These are phyloP conservation scores for Byssothecium circinans DNA, from an alignment of 2,329 filamentous ascomycete species.

Conservation along the genomic window DNA sequence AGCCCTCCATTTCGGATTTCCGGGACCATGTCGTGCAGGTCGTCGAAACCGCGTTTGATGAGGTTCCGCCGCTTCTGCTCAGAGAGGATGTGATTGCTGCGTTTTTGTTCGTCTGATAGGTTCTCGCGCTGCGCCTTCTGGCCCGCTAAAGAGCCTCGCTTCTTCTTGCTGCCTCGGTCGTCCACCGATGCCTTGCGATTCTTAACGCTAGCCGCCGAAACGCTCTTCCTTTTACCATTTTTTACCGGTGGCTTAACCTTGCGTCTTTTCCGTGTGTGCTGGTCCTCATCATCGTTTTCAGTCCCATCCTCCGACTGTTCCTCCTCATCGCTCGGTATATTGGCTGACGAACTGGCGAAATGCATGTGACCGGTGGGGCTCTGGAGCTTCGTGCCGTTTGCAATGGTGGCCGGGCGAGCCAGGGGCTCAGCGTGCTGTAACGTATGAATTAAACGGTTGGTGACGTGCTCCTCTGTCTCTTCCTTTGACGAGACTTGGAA, in stretches of 20 bases:
- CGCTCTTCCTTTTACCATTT: conserved; percentile 25
- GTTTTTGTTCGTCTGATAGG: conserved; percentile 76
- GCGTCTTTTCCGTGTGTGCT: conserved; percentile 25
- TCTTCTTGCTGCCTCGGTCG: conserved; percentile 29
- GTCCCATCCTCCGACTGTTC: conserved; percentile 25
- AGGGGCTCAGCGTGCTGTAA: conserved; percentile 23
- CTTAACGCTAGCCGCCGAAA: conserved; percentile 18
- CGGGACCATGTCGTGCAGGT: conserved; percentile 75
- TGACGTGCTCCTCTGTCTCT: conserved; percentile 27
- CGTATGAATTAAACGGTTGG: conserved; percentile 27
- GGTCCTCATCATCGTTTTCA: conserved; percentile 26
- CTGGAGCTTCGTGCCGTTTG: conserved; percentile 9
- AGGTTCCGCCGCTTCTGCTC: conserved; percentile 83
- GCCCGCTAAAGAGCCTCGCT: conserved; percentile 24
- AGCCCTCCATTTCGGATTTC: conserved; percentile 72
- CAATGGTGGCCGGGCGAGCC: conserved; percentile 7
- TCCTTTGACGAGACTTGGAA: conserved; percentile 26
- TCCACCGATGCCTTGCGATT: conserved; percentile 22
- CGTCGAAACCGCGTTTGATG: conserved; percentile 80
- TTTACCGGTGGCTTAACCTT: conserved; percentile 19
- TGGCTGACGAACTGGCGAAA: conserved; percentile 3
- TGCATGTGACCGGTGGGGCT: conserved; percentile 12
- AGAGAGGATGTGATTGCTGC: conserved; percentile 82
- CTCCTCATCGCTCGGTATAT: conserved; percentile 20
- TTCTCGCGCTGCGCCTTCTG: conserved; percentile 53